Base-by-base conservation (phyloP, 139 green algal species). In the Zygnema cylindricum region DNA sequence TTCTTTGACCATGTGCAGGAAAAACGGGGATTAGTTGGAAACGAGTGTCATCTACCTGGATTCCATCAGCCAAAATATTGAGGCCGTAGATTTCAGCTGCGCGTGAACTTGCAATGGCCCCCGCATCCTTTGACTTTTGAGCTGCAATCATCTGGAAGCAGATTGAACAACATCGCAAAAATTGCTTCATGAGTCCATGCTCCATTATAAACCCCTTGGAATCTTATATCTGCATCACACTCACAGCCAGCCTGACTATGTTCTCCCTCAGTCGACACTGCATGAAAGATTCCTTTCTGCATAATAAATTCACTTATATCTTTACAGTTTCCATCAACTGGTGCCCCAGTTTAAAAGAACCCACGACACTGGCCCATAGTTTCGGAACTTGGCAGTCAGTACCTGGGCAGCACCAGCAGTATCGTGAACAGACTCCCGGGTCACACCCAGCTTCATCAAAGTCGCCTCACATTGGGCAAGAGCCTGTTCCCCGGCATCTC, bases 351-450 rank as follows among this genome's bases (percentile, higher is more conserved):
- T n/a, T n/a, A n/a, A n/a, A n/a, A n/a, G n/a, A n/a, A n/a, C n/a
- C n/a, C n/a, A n/a, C n/a, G n/a, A n/a, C n/a, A n/a, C n/a, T n/a
- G n/a, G n/a, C n/a, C n/a, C n/a, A n/a, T n/a, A n/a, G n/a, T n/a
- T n/a, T n/a, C n/a, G n/a, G n/a, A n/a, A n/a, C n/a, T n/a, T n/a
- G n/a, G n/a, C n/a, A n/a, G n/a, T n/a, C n/a, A n/a, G 32, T 30
- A 55, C 82, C 82, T 87, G 82, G 0, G 97, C 96, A 38, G 96
- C 95, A 0, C 96, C 97, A 2, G 97, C 97, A 25, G 97, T 99
- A 93, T 99, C 97, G 85, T 97, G 94, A 0, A 98, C 95, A 16
- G 95, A 95, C 85, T 98, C 95, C 30, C 94, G 93, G 1, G 94
- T 92, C 33, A 96, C 93, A 49, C 92, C 33, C 21, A 82, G 36